A percentile compares a stretch with the other conserved stretches of the same genome.
Conservation (phyloP, 2,329 filamentous ascomycete species). For the Colletotrichum sp. region DNA sequence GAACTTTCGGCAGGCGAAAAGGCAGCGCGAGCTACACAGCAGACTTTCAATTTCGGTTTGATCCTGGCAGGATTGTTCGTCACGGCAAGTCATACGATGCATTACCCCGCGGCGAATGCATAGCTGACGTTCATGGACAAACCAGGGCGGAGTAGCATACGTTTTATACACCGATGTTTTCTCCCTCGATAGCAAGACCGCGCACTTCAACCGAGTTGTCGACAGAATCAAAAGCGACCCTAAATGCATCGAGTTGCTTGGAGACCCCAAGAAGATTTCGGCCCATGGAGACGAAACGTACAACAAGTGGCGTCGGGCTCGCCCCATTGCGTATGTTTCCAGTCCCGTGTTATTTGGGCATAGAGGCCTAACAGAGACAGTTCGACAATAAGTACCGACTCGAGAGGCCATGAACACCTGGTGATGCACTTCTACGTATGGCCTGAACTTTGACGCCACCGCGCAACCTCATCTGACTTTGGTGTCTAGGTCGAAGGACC, state of each 20-base stretch:
- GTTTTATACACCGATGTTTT: conserved; percentile 85
- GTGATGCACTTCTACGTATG: conserved; percentile 83
- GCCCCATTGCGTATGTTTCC: conserved; percentile 60
- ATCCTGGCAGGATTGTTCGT: conserved; percentile 76
- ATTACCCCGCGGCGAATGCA: not conserved
- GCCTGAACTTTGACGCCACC: not conserved
- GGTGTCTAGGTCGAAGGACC: conserved; percentile 73
- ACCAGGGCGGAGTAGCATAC: conserved; percentile 76
- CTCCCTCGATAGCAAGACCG: conserved; percentile 82
- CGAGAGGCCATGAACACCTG: conserved; percentile 78
- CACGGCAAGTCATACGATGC: conserved; percentile 61
- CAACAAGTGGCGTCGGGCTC: conserved; percentile 78
- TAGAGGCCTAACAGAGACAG: conserved; percentile 44
- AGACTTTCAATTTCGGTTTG: conserved; percentile 85
- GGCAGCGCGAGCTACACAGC: conserved; percentile 83
- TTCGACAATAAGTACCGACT: conserved; percentile 72
- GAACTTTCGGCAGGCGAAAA: conserved; percentile 80
- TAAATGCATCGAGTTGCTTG: conserved; percentile 75
- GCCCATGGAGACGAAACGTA: conserved; percentile 82
- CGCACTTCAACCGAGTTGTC: conserved; percentile 87
- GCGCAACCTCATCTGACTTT: not conserved
- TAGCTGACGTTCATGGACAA: not conserved
- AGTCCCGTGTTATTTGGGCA: not conserved
- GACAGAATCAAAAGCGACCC: conserved; percentile 76
- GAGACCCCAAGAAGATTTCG: conserved; percentile 74